A percentile compares a stretch with the other conserved stretches of the same genome.
phyloP scores from a whole-genome alignment of 2,329 filamentous ascomycete species.

The Paraphoma sp. region DNA sequence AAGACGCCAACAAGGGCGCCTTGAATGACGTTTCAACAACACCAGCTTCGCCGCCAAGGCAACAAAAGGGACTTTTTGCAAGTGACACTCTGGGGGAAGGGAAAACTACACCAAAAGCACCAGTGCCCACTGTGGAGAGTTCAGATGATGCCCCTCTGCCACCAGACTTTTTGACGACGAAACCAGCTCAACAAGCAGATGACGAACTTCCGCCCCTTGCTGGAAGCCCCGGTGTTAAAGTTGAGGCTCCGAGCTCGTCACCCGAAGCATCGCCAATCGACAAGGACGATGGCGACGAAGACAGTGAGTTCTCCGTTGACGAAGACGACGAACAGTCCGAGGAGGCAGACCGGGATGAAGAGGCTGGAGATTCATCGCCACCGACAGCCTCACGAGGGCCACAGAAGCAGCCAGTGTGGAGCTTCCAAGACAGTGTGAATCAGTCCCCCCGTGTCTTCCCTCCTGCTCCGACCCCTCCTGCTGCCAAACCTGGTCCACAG shows the following conservation, averaged over 20 bases:
- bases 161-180: constrained; percentile 41
- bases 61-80: constrained; percentile 26
- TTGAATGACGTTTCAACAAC: constrained; percentile 48
- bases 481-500: constrained; percentile 22
- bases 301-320: constrained; percentile 47
- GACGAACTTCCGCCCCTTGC: constrained; percentile 55
- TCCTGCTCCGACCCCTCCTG: constrained; percentile 42
- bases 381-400: constrained; percentile 24
- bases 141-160: constrained; percentile 46
- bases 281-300: constrained; percentile 42
- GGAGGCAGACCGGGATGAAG: constrained; percentile 53
- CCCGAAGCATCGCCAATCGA: constrained; percentile 40
- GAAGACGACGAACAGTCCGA: constrained; percentile 48
- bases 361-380: constrained; percentile 50
- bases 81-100: constrained; percentile 23
- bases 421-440: constrained; percentile 29
- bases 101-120: constrained; percentile 36
- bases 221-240: constrained; percentile 56
- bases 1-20: constrained; percentile 43
- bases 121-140: constrained; percentile 35
- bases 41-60: constrained; percentile 40
- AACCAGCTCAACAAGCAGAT: constrained; percentile 37
- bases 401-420: constrained; percentile 15
- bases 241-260: constrained; percentile 45
- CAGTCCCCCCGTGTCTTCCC: constrained; percentile 34